Conservation (phyloP, 2,329 filamentous ascomycete genomes). For the Lasiodiplodia hormozganensis region DNA sequence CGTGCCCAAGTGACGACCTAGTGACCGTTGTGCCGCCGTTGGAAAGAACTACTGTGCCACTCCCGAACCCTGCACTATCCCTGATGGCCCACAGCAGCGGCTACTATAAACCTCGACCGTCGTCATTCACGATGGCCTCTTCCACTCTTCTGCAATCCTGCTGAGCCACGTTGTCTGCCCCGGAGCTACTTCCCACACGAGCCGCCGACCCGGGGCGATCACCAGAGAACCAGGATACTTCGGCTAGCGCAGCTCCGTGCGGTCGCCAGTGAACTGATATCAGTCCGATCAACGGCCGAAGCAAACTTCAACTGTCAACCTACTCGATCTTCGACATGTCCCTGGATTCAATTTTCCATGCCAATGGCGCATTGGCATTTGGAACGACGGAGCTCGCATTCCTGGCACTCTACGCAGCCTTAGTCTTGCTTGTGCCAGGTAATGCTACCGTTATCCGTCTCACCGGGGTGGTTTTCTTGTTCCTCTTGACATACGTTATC, state of each 20-base stretch:
- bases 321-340: neutral
- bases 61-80: no score
- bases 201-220: neutral
- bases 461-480: neutral
- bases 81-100: no score
- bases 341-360: neutral
- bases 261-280: neutral
- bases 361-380: neutral
- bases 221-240: neutral
- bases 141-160: neutral
- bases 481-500: neutral
- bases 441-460: neutral
- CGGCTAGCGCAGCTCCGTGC: slow-evolving; percentile 1
- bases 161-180: neutral
- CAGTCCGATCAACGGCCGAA: neutral
- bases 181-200: neutral
- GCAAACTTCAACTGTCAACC: neutral
- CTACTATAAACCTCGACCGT: neutral
- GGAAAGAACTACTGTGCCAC: no score
- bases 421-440: neutral
- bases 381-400: neutral
- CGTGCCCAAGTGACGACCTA: no score
- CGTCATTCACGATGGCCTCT: neutral
- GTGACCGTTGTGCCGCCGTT: no score
- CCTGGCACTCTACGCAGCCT: neutral